These are phyloP conservation scores for Trametopsis cervina DNA, from an alignment of 768 basidiomycete genomes.

Conservation along the genomic window DNA sequence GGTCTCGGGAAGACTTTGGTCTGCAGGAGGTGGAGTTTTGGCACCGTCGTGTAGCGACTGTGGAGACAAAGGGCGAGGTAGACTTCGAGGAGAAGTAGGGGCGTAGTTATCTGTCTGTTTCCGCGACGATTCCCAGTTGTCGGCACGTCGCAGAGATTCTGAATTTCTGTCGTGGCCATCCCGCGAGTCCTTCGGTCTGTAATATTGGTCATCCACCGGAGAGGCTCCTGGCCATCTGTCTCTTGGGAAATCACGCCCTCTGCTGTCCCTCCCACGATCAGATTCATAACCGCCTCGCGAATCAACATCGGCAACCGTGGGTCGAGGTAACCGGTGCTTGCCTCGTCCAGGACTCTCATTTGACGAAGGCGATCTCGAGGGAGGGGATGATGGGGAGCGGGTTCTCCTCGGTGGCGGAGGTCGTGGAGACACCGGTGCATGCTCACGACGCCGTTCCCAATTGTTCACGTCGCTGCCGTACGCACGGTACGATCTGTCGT, in stretches of 20 bases:
- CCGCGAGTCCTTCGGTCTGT: neutral
- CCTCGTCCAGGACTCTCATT: constrained; percentile 15
- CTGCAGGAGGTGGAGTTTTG: constrained; percentile 9
- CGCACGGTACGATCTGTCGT: constrained; percentile 25
- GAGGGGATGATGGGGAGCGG: constrained; percentile 19
- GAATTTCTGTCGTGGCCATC: neutral
- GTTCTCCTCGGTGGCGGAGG: constrained; percentile 7
- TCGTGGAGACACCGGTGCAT: constrained; percentile 1
- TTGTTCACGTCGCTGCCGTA: neutral
- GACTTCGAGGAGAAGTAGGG: constrained; percentile 20
- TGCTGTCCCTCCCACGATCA: constrained; percentile 7
- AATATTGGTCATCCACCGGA: neutral
- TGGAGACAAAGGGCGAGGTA: constrained; percentile 16
- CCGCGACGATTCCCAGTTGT: constrained; percentile 1
- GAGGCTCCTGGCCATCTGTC: constrained; percentile 5
- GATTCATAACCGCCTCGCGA: constrained; percentile 8
- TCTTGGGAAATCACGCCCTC: constrained; percentile 1
- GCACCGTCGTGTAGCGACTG: constrained; percentile 3
- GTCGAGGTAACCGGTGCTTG: constrained; percentile 26
- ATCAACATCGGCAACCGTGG: constrained; percentile 13
- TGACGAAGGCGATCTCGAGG: constrained; percentile 20
- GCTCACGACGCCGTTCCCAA: constrained; percentile 4
- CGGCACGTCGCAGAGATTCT: neutral
- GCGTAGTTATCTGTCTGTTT: constrained; percentile 13
- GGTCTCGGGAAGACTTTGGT: constrained; percentile 16